Evolutionary conservation across 805 yeast genomes (phyloP).

Genomic region (Ogataea methylovora): DNA sequence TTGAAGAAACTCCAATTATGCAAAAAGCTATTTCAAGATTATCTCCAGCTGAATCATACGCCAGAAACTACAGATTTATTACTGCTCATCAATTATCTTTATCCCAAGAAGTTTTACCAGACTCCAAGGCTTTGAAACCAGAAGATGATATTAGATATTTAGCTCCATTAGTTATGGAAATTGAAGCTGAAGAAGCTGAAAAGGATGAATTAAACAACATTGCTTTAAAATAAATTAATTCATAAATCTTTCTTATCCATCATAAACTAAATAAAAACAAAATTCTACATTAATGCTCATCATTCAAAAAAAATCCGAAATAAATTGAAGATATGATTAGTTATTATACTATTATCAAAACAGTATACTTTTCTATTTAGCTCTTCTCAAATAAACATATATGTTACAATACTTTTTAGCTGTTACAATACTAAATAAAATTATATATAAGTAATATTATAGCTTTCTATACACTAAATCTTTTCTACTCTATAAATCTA

Average conservation of each 20-base stretch:
- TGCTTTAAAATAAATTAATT: slow-evolving; percentile 14
- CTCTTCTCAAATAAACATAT: too few species aligned
- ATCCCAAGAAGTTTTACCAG: slow-evolving; percentile 80
- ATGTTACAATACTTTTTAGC: too few species aligned
- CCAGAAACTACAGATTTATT: slow-evolving; percentile 86
- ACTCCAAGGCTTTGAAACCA: slow-evolving; percentile 65
- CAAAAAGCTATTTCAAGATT: slow-evolving; percentile 86
- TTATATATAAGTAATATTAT: too few species aligned
- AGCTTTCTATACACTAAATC: too few species aligned
- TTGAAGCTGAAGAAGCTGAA: slow-evolving; percentile 87
- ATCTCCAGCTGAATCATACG: slow-evolving; percentile 76
- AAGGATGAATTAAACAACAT: slow-evolving; percentile 81
- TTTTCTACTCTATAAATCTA: slow-evolving; percentile 17
- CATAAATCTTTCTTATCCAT: too few species aligned
- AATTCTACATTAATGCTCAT: too few species aligned
- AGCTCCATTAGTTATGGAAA: slow-evolving; percentile 85
- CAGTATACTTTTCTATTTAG: too few species aligned
- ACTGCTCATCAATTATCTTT: slow-evolving; percentile 87
- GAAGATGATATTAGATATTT: slow-evolving; percentile 80
- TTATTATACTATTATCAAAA: too few species aligned
- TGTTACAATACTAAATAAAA: too few species aligned
- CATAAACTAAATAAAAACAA: too few species aligned
- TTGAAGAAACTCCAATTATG: slow-evolving; percentile 81
- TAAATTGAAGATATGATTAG: too few species aligned
- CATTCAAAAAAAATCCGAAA: too few species aligned